Percentiles rank a stretch among this genome's conserved stretches.
Conservation (phyloP, 179 eudicot species). For the Actinidia polygama region DNA sequence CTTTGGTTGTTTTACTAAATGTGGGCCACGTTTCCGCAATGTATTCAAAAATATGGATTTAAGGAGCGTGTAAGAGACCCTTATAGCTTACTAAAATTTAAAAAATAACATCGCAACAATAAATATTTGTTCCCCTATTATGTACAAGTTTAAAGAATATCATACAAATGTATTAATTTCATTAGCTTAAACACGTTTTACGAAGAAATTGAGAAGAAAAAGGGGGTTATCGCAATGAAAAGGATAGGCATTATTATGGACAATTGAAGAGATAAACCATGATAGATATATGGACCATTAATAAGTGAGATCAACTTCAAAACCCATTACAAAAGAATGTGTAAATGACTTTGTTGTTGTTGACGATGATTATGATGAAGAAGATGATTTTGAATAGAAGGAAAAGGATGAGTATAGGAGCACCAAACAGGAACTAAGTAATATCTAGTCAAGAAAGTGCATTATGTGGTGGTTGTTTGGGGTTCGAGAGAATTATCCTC, state of each 20-base stretch:
- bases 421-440: slow-evolving; percentile 22
- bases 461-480: background rate
- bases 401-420: slow-evolving; percentile 6
- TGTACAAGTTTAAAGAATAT: no score
- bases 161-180: no score
- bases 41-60: no score
- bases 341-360: no score
- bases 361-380: no score
- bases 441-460: background rate
- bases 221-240: background rate
- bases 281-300: background rate
- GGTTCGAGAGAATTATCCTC: slow-evolving; percentile 3
- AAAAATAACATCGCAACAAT: no score
- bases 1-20: slow-evolving; percentile 1
- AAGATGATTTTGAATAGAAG: slow-evolving; percentile 16
- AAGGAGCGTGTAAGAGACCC: no score
- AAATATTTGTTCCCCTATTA: no score
- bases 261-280: background rate
- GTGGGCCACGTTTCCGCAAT: slow-evolving; percentile 6
- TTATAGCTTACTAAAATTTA: no score
- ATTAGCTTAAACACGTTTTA: background rate
- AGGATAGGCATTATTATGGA: background rate
- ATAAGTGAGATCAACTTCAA: no score
- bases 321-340: background rate
- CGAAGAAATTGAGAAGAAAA: background rate